Base-by-base conservation (phyloP, 345 rosid species). In the Melastoma malabathricum region DNA sequence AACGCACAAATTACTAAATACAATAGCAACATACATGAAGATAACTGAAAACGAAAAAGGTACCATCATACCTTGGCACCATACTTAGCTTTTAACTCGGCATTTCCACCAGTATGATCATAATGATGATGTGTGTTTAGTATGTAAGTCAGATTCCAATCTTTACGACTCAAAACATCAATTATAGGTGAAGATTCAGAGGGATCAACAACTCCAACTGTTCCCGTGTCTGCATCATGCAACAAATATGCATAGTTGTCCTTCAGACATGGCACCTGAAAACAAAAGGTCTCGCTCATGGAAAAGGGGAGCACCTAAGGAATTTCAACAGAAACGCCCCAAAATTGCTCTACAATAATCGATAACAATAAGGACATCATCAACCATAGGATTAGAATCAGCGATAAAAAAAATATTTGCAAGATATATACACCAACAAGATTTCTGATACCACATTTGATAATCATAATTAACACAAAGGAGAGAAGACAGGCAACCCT, bases 131-230 rank as follows among this genome's bases (percentile, higher is more conserved):
- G 97, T 25, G 99, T 93, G 61, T 93, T 93, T 45, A 93, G 64
- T 65, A 93, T 93, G 55, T 93, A 93, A 44, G 79, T 93, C 71
- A 93, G 75, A 64, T 93, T 88, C 60, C 82, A 64, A 44, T 93
- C 78, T 68, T 80, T 93, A 64, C 61, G 73, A 64, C 76, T 85
- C 72, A 88, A 70, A 58, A 88, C 99, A 44, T 93, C 80, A 22
- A 93, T 73, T 63, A 93, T 63, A 47, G 99, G 99, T 19, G 59
- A 67, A 63, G 97, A 78, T 74, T 93, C 99, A 61, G 82, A 76
- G 13, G 99, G 99, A 81, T 93, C 99, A 73, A 93, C 97, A 46
- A 93, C 95, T 51, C 95, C 99, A 69, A 93, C 97, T 0, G 99
- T 93, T 58, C 97, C 99, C 0, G 99, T 93, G 69, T 88, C 89